Conservation (phyloP, 164 flowering plant genomes). For the Euptelea pleiosperma region DNA sequence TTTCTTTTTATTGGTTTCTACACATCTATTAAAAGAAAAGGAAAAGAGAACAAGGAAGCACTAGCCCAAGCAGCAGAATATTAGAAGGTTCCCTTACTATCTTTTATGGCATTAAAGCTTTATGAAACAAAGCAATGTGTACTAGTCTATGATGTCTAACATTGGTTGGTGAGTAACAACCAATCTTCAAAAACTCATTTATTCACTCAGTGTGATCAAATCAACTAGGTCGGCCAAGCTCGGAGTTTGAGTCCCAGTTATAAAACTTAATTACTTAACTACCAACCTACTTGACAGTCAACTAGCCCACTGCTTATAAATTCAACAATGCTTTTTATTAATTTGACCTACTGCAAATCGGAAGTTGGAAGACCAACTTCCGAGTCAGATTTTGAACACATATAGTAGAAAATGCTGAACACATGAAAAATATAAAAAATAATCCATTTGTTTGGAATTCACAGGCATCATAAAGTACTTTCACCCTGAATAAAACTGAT, state of each 20-base stretch:
- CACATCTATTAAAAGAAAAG: no score
- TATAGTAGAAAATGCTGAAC: no score
- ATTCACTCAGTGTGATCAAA: not conserved
- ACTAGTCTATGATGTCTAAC: no score
- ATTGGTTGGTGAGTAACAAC: not conserved
- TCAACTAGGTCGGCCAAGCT: not conserved
- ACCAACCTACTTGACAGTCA: not conserved
- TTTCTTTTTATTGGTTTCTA: no score
- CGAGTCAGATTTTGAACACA: no score
- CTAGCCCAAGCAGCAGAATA: not conserved
- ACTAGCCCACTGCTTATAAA: not conserved
- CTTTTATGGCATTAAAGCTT: not conserved
- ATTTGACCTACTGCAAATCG: not conserved
- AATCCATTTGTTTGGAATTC: no score
- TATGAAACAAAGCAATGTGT: not conserved
- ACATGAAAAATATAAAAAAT: no score
- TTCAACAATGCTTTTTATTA: not conserved
- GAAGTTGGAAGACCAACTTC: conserved; percentile 1
- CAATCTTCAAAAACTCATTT: not conserved
- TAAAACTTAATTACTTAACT: not conserved
- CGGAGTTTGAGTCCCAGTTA: not conserved
- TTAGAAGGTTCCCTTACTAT: not conserved
- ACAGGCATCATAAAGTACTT: no score
- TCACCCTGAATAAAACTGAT: no score
- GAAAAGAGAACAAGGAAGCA: not conserved